Evolutionary conservation across 225 moss, liverwort and hornwort genomes (phyloP).

Genomic region (Polytrichum commune): DNA sequence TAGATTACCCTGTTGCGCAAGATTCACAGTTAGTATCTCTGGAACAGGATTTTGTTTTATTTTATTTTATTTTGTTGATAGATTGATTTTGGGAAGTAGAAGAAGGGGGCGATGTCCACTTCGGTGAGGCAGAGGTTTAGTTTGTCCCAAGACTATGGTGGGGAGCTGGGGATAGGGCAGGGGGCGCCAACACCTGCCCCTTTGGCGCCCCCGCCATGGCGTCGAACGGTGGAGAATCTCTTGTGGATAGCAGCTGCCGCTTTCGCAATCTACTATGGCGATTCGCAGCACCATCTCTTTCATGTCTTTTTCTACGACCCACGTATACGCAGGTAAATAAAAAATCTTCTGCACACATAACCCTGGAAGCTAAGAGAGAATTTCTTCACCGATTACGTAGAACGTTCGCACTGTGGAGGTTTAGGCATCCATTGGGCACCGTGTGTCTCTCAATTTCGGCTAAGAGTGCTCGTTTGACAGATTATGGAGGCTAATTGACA

Average conservation of each 20-base stretch:
- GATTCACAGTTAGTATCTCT: too few relatives aligned
- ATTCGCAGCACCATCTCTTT: constrained; percentile 73
- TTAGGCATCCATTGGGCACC: background rate
- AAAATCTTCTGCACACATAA: background rate
- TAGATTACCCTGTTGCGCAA: too few relatives aligned
- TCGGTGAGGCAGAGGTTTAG: constrained; percentile 57
- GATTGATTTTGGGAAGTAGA: too few relatives aligned
- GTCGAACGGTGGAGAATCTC: constrained; percentile 66
- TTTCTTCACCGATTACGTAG: too few relatives aligned
- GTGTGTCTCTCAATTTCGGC: background rate
- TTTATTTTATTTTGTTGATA: too few relatives aligned
- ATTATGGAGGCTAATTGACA: background rate
- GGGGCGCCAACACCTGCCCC: constrained; percentile 20
- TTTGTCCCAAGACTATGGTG: constrained; percentile 59
- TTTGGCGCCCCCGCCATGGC: constrained; percentile 50
- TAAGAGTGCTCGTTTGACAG: background rate
- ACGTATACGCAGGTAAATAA: constrained; percentile 58
- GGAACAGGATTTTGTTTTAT: too few relatives aligned
- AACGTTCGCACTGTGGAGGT: too few relatives aligned
- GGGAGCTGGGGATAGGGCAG: constrained; percentile 55
- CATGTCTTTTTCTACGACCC: constrained; percentile 65
- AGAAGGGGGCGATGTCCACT: constrained; percentile 13
- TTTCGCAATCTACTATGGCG: constrained; percentile 82
- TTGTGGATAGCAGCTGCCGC: constrained; percentile 77
- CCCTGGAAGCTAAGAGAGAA: background rate